Evolutionary conservation across 2,329 filamentous ascomycete genomes (phyloP), one percentile per base, ranked within the genome.

Genomic region (Botryotinia calthae): DNA sequence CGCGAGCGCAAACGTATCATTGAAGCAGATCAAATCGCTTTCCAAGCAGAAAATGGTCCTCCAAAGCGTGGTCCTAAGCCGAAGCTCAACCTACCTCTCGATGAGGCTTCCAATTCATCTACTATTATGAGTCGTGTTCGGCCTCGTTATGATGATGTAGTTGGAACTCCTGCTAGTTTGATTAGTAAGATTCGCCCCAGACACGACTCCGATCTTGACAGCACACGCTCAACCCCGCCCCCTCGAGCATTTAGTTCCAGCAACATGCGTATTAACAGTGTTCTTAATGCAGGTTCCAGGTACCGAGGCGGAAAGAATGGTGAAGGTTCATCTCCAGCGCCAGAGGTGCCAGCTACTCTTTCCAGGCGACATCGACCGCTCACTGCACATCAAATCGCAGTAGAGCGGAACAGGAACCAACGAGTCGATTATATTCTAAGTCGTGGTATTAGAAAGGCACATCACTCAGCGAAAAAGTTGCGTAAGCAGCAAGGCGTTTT

Each of bases 341-440:
- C 87, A 22, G 89, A 90, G 48, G 81, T 82, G 51, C 76, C 74
- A 48, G 75, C 73, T 77, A 80, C 67, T 76, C 63, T 77, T 31
- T 84, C 85, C 31, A 84, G 88, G 73, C 90, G 94, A 79, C 89
- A 91, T 14, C 87, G 93, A 1, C 93, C 93, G 4, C 88, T 93
- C 0, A 96, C 93, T 0, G 91, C 92, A 51, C 93, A 96, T 81
- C 93, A 96, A 82, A 84, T 94, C 56, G 93, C 93, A 0, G 91
- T 96, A 1, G 92, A 94, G 81, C 88, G 90, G 72, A 94, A 95
- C 81, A 87, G 93, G 28, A 91, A 89, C 74, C 89, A 93, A 78
- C 89, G 93, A 9, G 93, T 95, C n/a, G 91, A 94, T 78, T 91
- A 94, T 78, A 93, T 94, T 69, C 87, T 96, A 25, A 91, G 93